Base-by-base conservation (phyloP, 139 green algal genomes). In the Auxenochlorella pyrenoidosa region DNA sequence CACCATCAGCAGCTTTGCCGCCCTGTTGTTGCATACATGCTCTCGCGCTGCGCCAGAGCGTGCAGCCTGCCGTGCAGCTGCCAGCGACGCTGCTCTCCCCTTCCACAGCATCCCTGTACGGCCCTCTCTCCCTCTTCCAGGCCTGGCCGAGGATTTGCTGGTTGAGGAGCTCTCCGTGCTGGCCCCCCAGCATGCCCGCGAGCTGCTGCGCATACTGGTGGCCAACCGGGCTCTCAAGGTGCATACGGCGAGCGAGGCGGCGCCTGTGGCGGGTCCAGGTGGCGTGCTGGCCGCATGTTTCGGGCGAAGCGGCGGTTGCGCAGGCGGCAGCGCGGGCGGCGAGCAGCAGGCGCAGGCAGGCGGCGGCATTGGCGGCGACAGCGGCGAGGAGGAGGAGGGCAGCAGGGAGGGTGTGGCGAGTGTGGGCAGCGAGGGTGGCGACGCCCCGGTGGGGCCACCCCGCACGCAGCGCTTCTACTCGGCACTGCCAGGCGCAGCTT, bases 211-310 rank as follows among this genome's bases (percentile, higher is more conserved):
- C 63, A 78, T 63, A 5, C 65, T 86, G 41, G 81, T 40, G 40
- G 70, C 41, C 15, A 51, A 5, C 34, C 32, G 70, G 2, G 30
- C 58, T 70, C 82, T 80, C 12, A 30, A 47, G 26, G 60, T 43
- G 78, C 41, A 58, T 4, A 44, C 24, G 22, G 10, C 5, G 34
- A 21, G 41, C 5, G 21, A 26, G 26, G 72, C 79, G 59, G 79
- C 38, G 34, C 12, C 66, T 43, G 70, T 24, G 30, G 40, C 83
- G 30, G 24, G 40, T 0, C 4, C 60, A 28, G 51, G 5, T n/a
- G 43, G 30, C 60, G 80, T 85, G 12, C 85, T 88, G 43, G 65
- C 80, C 5, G 71, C 51, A 18, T 77, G 59, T 79, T 90, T 88
- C 65, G 80, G 63, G n/a, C 24, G 32, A 59, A 54, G 15, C 58